phyloP scores from a whole-genome alignment of 345 rosid genomes.

The Psidium guajava region DNA sequence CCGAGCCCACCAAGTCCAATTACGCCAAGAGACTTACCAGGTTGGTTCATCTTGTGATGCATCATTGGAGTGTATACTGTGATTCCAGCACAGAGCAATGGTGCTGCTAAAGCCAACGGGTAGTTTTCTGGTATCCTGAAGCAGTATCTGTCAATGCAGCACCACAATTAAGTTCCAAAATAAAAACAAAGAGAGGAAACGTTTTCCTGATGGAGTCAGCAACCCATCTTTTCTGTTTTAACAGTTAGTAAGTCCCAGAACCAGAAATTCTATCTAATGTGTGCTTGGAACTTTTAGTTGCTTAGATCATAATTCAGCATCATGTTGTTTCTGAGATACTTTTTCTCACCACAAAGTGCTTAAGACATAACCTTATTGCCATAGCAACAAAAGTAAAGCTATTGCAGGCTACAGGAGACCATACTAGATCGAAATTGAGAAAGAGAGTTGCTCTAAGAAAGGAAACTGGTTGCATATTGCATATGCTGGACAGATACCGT shows the following conservation, averaged over 20 bases:
- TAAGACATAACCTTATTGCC: background rate
- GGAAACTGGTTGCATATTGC: background rate
- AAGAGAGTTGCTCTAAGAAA: background rate
- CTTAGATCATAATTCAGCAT: background rate
- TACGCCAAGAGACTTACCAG: conserved; percentile 13
- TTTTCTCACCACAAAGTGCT: background rate
- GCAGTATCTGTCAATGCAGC: conserved; percentile 52
- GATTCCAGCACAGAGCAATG: conserved; percentile 86
- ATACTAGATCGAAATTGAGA: background rate
- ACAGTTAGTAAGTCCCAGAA: background rate
- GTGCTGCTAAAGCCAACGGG: conserved; percentile 76
- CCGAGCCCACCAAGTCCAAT: conserved; percentile 43
- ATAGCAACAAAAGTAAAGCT: background rate
- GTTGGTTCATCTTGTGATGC: conserved; percentile 75
- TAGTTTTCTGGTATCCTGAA: conserved; percentile 57
- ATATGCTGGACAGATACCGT: background rate
- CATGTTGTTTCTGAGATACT: background rate
- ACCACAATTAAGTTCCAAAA: background rate
- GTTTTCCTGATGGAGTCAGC: background rate
- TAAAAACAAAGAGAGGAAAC: background rate
- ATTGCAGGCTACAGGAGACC: background rate
- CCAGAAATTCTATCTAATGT: background rate
- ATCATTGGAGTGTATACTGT: conserved; percentile 85
- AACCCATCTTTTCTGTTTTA: background rate
- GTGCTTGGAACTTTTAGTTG: background rate